phyloP scores from a whole-genome alignment of 176 grass and related monocot genomes.

The Phragmites australis region DNA sequence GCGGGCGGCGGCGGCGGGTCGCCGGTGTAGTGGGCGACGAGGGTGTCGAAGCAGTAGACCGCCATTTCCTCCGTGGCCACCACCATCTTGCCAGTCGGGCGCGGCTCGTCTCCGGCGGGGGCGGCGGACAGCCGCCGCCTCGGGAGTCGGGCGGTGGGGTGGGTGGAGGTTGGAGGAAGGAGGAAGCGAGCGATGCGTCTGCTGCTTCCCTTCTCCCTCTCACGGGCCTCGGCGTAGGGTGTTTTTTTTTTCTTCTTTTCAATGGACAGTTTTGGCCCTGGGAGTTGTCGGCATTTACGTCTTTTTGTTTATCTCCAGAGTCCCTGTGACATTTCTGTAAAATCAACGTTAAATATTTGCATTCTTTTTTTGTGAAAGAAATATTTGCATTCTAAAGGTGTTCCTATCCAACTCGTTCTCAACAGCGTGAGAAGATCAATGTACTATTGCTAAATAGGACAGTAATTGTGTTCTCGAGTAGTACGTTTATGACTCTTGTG shows the following conservation, averaged over 20 bases:
- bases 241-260: background rate
- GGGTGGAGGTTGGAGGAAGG: slow-evolving; percentile 9
- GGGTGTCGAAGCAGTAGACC: slow-evolving; percentile 96
- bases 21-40: slow-evolving; percentile 83
- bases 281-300: background rate
- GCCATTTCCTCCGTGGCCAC: slow-evolving; percentile 89
- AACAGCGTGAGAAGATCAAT: no score
- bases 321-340: background rate
- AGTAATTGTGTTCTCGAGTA: no score
- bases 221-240: no score
- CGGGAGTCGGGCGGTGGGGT: slow-evolving; percentile 2
- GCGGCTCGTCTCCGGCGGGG: background rate
- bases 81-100: slow-evolving; percentile 57
- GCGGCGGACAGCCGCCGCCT: slow-evolving; percentile 17
- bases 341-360: no score
- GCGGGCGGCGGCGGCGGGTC: slow-evolving; percentile 64
- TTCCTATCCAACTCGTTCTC: background rate
- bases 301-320: background rate
- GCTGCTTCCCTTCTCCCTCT: slow-evolving; percentile 3
- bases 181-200: slow-evolving; percentile 41
- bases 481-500: no score
- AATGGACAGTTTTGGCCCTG: slow-evolving; percentile 12
- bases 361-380: no score
- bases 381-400: no score
- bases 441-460: no score